Evolutionary conservation across 106 monocot species (phyloP).

Genomic region (Platanthera guangdongensis): DNA sequence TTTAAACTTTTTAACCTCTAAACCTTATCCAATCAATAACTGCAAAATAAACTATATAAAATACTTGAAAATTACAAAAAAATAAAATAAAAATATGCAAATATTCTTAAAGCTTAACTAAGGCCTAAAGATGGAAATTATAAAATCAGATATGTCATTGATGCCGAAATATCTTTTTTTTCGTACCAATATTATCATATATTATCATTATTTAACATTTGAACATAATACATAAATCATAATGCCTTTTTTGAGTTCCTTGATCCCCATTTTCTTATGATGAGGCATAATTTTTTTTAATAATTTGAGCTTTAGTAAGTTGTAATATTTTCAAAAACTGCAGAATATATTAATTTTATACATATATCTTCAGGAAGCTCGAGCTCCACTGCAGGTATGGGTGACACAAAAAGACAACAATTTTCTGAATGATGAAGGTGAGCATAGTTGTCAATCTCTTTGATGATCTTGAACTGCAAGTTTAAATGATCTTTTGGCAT

Average conservation of each 20-base stretch:
- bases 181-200: neutral
- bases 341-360: slow-evolving; percentile 3
- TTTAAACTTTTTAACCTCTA: too few relatives aligned
- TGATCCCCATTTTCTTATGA: neutral
- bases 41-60: too few relatives aligned
- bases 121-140: too few relatives aligned
- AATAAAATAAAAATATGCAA: too few relatives aligned
- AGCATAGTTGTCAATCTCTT: slow-evolving; percentile 8
- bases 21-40: too few relatives aligned
- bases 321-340: neutral
- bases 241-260: neutral
- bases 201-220: neutral
- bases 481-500: neutral
- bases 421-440: slow-evolving; percentile 57
- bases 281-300: neutral
- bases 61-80: too few relatives aligned
- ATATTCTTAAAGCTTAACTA: too few relatives aligned
- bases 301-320: neutral
- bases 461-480: neutral
- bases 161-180: too few relatives aligned
- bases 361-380: slow-evolving; percentile 58
- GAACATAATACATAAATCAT: neutral
- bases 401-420: slow-evolving; percentile 45
- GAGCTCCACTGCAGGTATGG: slow-evolving; percentile 79
- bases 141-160: too few relatives aligned